Percentiles rank a stretch among this genome's conserved stretches.
Evolutionary conservation across 495 filamentous ascomycete genomes (phyloP).

Genomic region (Aspergillus affinis): DNA sequence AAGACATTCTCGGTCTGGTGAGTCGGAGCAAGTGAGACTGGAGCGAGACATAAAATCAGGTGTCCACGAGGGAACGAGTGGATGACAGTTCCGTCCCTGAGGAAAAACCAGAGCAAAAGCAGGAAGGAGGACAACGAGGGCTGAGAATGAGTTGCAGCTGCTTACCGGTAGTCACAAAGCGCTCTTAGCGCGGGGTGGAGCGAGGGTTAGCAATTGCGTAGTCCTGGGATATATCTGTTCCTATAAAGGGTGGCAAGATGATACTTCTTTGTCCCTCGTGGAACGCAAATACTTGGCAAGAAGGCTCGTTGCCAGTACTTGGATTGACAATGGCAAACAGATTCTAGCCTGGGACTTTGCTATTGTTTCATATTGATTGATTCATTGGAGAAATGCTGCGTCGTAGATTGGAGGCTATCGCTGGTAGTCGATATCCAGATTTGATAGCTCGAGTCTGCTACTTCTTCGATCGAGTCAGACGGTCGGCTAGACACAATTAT

Average conservation of each 20-base stretch:
- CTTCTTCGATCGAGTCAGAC: not conserved
- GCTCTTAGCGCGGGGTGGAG: not conserved
- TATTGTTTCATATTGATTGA: not conserved
- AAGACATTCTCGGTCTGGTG: conserved; percentile 9
- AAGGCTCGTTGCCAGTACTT: not conserved
- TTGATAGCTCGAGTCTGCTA: not conserved
- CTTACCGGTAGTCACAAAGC: not conserved
- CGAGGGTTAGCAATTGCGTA: not conserved
- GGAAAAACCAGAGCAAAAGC: not conserved
- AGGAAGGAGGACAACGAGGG: not conserved
- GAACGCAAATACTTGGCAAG: not conserved
- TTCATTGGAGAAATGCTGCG: not conserved
- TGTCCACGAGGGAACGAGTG: not conserved
- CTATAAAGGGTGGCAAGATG: not conserved
- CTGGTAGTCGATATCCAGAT: not conserved
- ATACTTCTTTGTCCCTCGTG: not conserved
- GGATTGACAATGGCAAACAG: not conserved
- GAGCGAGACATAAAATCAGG: not conserved
- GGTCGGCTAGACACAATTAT: not conserved
- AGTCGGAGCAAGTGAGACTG: not conserved
- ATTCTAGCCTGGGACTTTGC: not conserved
- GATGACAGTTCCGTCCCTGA: not conserved
- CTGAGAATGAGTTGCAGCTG: not conserved
- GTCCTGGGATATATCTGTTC: not conserved
- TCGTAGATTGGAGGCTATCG: not conserved